These are phyloP conservation scores for Coemansia sp. DNA, from an alignment of 192 early-diverging fungal species.

Conservation along the genomic window DNA sequence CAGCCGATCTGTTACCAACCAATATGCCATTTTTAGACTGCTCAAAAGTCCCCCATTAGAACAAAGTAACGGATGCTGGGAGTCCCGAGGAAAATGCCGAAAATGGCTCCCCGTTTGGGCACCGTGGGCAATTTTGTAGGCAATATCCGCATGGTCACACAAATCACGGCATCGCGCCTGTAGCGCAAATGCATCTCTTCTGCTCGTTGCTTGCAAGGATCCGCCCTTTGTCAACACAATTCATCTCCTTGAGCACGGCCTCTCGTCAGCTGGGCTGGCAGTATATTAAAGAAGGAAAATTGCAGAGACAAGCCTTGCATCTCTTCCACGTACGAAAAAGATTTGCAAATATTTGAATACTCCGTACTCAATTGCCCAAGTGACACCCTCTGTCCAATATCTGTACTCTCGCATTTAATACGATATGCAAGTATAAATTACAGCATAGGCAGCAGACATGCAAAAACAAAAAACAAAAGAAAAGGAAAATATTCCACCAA, in stretches of 20 bases:
- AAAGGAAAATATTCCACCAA: no score
- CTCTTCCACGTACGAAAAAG: neutral
- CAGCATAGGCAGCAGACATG: neutral
- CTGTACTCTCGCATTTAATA: neutral
- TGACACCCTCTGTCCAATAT: conserved; percentile 8
- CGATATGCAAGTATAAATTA: conserved; percentile 3
- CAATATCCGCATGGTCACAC: conserved; percentile 2
- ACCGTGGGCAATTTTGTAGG: neutral
- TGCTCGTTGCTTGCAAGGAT: no score
- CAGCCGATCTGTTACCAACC: neutral
- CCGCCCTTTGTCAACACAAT: neutral
- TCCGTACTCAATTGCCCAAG: conserved; percentile 5
- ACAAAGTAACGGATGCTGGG: neutral
- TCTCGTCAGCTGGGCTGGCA: neutral
- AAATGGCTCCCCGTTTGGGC: neutral
- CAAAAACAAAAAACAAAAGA: neutral
- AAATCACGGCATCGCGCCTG: neutral
- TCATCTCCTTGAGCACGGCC: neutral
- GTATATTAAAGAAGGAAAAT: neutral
- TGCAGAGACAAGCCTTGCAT: neutral
- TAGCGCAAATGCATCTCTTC: no score
- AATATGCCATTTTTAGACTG: neutral
- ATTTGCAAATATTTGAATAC: neutral
- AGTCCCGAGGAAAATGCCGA: neutral
- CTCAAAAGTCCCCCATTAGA: neutral